Evolutionary conservation across 2,329 filamentous ascomycete species (phyloP), one percentile per base, ranked within the genome.

Genomic region (Phialemonium atrogriseum): DNA sequence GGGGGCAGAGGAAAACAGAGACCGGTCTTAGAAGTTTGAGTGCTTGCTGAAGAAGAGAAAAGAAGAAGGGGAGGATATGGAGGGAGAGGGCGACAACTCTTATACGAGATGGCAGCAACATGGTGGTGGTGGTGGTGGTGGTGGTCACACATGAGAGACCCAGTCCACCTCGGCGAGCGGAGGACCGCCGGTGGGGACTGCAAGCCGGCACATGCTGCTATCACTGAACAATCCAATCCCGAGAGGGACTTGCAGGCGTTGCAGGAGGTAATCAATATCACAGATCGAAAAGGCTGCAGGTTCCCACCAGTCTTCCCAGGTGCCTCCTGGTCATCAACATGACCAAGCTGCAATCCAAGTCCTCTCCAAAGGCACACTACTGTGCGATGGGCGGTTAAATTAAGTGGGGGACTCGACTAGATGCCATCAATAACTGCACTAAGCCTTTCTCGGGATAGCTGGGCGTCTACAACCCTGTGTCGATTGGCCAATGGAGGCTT

Each of bases 41-140:
- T 63, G 64, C 77, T 82, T 82, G 78, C 77, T 80, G 68, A 68
- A 68, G 76, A 74, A 49, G 49, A 21, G 19, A 50, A 51, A 61
- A 59, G 56, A 63, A 62, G 53, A 51, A 55, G 52, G 48, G 46
- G 58, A 59, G 59, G 51, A 51, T 48, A 51, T 47, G 46, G 49
- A 51, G 50, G 53, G 53, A 52, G 50, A 52, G 52, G 53, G 47
- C 47, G 43, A 30, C 46, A 47, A 38, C 47, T 55, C 55, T 59
- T 66, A 63, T 64, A 62, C 55, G 36, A 41, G 43, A 36, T 45
- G 46, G 48, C 38, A 52, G 53, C 49, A 50, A 44, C 42, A 45
- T 47, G 46, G 42, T 37, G 45, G 49, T 48, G 49, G 44, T 47
- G 34, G 43, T 30, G 18, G 19, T 34, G 42, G 41, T 44, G 43